phyloP scores from a whole-genome alignment of 2,329 filamentous ascomycete species.

The Blastomyces emzantsi region DNA sequence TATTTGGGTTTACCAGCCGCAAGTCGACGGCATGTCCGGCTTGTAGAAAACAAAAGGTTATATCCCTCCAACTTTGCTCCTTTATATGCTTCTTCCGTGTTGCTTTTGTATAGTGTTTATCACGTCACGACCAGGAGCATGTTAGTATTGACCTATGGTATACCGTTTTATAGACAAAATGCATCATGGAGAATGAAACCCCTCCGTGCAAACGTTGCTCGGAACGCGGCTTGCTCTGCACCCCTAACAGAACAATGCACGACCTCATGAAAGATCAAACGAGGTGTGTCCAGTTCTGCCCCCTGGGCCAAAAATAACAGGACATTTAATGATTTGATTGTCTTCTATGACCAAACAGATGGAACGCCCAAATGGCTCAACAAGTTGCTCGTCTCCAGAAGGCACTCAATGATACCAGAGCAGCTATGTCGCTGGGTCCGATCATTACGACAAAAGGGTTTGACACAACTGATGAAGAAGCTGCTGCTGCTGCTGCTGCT shows the following conservation, averaged over 20 bases:
- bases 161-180: constrained; percentile 11
- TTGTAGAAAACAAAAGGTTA: constrained; percentile 44
- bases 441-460: constrained; percentile 7
- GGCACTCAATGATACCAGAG: constrained; percentile 12
- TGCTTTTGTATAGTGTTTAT: no score
- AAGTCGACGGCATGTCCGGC: constrained; percentile 42
- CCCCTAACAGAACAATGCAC: constrained; percentile 14
- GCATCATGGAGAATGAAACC: constrained; percentile 14
- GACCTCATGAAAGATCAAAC: constrained; percentile 14
- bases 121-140: neutral
- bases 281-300: constrained; percentile 5
- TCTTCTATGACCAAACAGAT: constrained; percentile 5
- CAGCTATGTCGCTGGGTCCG: constrained; percentile 11
- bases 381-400: constrained; percentile 12
- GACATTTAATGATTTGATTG: neutral
- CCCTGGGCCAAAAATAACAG: neutral
- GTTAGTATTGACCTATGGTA: neutral
- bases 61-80: neutral
- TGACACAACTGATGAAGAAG: constrained; percentile 3
- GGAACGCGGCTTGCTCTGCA: constrained; percentile 13
- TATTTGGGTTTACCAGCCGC: constrained; percentile 22
- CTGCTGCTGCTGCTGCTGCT: neutral
- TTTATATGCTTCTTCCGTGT: neutral
- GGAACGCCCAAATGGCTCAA: constrained; percentile 12
- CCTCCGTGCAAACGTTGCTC: constrained; percentile 14